phyloP scores from a whole-genome alignment of 2,329 filamentous ascomycete genomes.

The Cytospora leucostoma region DNA sequence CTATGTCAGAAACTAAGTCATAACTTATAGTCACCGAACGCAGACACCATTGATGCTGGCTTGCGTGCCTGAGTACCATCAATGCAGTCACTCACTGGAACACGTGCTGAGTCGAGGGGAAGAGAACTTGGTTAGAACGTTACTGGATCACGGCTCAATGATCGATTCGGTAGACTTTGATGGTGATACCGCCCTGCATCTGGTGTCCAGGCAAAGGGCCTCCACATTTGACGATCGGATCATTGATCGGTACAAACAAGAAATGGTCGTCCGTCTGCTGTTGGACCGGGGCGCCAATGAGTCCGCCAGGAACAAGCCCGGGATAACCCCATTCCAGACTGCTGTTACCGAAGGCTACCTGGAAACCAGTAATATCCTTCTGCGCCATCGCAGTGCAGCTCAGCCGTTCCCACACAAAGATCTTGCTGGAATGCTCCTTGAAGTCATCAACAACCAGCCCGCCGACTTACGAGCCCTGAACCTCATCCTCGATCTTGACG shows the following conservation, averaged over 20 bases:
- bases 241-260: background rate
- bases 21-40: background rate
- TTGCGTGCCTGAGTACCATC: background rate
- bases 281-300: slow-evolving; percentile 17
- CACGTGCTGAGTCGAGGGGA: background rate
- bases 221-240: background rate
- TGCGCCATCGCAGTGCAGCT: slow-evolving; percentile 1
- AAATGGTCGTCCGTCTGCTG: slow-evolving; percentile 9
- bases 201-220: background rate
- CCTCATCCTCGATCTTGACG: slow-evolving; percentile 17
- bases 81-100: background rate
- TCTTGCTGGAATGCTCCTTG: slow-evolving; percentile 8
- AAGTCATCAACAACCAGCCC: background rate
- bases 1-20: background rate
- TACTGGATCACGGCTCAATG: slow-evolving; percentile 14
- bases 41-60: slow-evolving; percentile 5
- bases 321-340: slow-evolving; percentile 5
- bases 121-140: background rate
- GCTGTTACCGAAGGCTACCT: slow-evolving; percentile 3
- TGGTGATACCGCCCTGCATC: slow-evolving; percentile 15
- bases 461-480: background rate
- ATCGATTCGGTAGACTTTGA: slow-evolving; percentile 1
- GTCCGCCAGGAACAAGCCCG: background rate
- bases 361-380: slow-evolving; percentile 14
- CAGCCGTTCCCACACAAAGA: slow-evolving; percentile 10